A percentile compares a stretch with the other conserved stretches of the same genome.
Evolutionary conservation across 2,329 filamentous ascomycete species (phyloP).

Genomic region (Claviceps fusiformis): DNA sequence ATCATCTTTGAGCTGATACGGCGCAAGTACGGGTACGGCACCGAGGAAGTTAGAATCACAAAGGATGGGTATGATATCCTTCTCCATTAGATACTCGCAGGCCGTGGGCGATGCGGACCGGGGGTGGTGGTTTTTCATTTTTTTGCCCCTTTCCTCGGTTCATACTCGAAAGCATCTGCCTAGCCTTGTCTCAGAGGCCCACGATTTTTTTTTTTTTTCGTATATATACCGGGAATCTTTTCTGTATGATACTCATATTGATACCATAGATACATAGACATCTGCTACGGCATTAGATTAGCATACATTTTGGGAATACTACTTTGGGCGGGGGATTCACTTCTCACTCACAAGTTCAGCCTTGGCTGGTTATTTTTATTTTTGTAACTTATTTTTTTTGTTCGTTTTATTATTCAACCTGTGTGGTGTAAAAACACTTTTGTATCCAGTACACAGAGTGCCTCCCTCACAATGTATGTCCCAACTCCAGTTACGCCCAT

Average conservation of each 20-base stretch:
- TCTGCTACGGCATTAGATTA: background rate
- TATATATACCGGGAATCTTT: background rate
- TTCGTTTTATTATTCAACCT: too few species aligned
- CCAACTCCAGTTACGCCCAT: too few species aligned
- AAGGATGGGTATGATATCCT: conserved; percentile 62
- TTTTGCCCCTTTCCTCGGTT: background rate
- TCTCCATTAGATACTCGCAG: conserved; percentile 22
- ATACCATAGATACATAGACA: background rate
- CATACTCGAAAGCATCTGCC: background rate
- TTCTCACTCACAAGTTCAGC: too few species aligned
- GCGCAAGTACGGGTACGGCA: conserved; percentile 53
- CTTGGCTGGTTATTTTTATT: too few species aligned
- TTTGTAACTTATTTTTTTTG: too few species aligned
- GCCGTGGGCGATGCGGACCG: background rate
- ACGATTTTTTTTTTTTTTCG: background rate
- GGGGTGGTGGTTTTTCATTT: too few species aligned
- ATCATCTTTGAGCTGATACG: conserved; percentile 69
- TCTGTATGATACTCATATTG: background rate
- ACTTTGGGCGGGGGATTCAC: too few species aligned
- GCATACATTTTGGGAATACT: background rate
- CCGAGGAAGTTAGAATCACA: conserved; percentile 49
- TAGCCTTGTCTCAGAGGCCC: background rate
- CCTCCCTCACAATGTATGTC: too few species aligned
- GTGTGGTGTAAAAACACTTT: too few species aligned
- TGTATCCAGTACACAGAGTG: too few species aligned